These are phyloP conservation scores for Trichoderma citrinoviride DNA, from an alignment of 2,329 filamentous ascomycete genomes.

Conservation along the genomic window DNA sequence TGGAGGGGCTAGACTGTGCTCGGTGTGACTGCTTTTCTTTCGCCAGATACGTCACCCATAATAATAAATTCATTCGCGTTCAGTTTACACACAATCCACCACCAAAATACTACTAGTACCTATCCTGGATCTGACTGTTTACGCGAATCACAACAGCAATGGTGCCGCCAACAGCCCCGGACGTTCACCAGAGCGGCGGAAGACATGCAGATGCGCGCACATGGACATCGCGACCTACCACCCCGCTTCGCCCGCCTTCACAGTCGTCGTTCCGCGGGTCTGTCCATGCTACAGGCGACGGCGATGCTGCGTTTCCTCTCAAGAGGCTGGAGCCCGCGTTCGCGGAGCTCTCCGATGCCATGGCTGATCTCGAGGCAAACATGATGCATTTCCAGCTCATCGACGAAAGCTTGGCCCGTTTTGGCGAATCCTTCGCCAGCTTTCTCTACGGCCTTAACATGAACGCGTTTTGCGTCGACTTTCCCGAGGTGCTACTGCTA, in stretches of 20 bases:
- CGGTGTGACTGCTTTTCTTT: no score
- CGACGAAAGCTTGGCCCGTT: conserved; percentile 89
- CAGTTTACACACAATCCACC: background rate
- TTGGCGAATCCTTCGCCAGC: conserved; percentile 92
- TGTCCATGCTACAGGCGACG: conserved; percentile 42
- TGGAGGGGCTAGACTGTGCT: no score
- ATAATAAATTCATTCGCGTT: background rate
- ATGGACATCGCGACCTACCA: conserved; percentile 76
- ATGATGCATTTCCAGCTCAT: conserved; percentile 92
- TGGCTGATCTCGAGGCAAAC: conserved; percentile 94
- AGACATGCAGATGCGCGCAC: conserved; percentile 28
- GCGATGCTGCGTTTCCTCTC: conserved; percentile 64
- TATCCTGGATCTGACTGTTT: background rate
- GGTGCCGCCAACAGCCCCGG: background rate
- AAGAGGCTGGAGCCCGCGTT: conserved; percentile 86
- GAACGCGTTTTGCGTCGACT: conserved; percentile 99
- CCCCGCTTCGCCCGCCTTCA: conserved; percentile 85
- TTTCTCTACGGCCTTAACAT: conserved; percentile 97
- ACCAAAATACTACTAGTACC: background rate
- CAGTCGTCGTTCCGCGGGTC: conserved; percentile 84
- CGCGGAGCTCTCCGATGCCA: conserved; percentile 86
- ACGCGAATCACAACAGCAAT: background rate
- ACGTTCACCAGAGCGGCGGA: background rate
- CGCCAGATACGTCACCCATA: background rate
- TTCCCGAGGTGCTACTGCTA: conserved; percentile 67